Percentiles rank a stretch among this genome's conserved stretches.
Conservation (phyloP, 345 rosid species). For the Fremontodendron californicum region DNA sequence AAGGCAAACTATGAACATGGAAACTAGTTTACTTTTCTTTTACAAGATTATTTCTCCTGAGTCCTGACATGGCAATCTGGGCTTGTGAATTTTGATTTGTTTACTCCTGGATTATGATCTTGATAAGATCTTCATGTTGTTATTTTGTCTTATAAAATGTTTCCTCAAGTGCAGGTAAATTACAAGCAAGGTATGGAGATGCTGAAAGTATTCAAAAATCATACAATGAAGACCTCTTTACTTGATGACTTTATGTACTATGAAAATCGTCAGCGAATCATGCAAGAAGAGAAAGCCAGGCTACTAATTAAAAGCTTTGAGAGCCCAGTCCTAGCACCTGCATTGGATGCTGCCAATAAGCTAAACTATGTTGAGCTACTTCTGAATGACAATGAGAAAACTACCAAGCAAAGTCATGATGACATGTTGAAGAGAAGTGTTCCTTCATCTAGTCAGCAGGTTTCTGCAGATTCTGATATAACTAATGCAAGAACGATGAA, state of each 20-base stretch:
- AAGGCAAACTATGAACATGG: neutral
- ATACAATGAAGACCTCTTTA: constrained; percentile 54
- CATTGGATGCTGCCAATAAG: constrained; percentile 42
- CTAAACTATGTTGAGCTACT: constrained; percentile 17
- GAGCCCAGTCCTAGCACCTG: constrained; percentile 34
- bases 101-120: neutral
- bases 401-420: constrained; percentile 11
- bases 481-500: constrained; percentile 12
- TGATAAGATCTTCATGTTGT: neutral
- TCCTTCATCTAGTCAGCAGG: constrained; percentile 14
- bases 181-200: constrained; percentile 73
- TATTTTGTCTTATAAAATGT: neutral
- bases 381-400: constrained; percentile 25
- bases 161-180: constrained; percentile 52
- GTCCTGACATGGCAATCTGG: neutral
- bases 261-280: constrained; percentile 73
- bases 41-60: neutral
- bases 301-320: constrained; percentile 38
- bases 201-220: constrained; percentile 66
- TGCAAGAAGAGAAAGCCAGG: constrained; percentile 76
- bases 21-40: neutral
- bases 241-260: constrained; percentile 83
- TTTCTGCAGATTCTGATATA: constrained; percentile 14
- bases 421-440: constrained; percentile 21
- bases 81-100: neutral